Percentiles rank a stretch among this genome's conserved stretches.
phyloP scores from a whole-genome alignment of 148 eudicot species.

The Agrostemma githago region DNA sequence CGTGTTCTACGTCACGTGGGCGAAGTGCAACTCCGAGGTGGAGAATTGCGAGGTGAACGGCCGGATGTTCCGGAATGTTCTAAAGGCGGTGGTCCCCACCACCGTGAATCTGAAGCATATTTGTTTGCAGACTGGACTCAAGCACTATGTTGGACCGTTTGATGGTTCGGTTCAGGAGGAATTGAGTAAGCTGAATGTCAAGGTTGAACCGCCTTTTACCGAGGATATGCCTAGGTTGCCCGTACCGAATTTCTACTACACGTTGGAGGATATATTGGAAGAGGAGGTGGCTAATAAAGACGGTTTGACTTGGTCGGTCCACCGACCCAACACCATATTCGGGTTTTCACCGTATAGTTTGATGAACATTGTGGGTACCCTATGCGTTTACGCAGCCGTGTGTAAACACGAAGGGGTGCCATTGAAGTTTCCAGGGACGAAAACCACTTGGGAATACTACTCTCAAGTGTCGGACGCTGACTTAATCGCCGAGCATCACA shows the following conservation, averaged over 20 bases:
- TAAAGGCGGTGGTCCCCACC: slow-evolving; percentile 29
- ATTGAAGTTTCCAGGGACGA: slow-evolving; percentile 35
- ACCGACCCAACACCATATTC: slow-evolving; percentile 29
- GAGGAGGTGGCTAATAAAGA: slow-evolving; percentile 32
- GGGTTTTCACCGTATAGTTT: slow-evolving; percentile 44
- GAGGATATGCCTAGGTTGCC: slow-evolving; percentile 40
- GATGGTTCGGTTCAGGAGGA: slow-evolving; percentile 11
- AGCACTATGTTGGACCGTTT: slow-evolving; percentile 32
- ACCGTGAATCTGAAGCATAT: slow-evolving; percentile 32
- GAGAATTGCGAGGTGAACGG: slow-evolving; percentile 35
- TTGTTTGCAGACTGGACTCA: slow-evolving; percentile 35
- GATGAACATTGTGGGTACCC: slow-evolving; percentile 33
- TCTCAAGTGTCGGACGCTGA: slow-evolving; percentile 40
- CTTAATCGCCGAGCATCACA: slow-evolving; percentile 44
- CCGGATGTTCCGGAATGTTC: slow-evolving; percentile 33
- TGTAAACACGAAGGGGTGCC: slow-evolving; percentile 42
- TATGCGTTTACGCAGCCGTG: slow-evolving; percentile 42
- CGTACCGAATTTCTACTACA: slow-evolving; percentile 33
- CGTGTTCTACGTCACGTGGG: slow-evolving; percentile 42
- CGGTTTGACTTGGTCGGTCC: slow-evolving; percentile 40
- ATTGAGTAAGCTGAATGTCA: background rate
- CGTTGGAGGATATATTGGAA: slow-evolving; percentile 34
- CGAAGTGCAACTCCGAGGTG: slow-evolving; percentile 18
- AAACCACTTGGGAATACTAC: slow-evolving; percentile 35
- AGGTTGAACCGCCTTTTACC: slow-evolving; percentile 31